Base-by-base conservation (phyloP, 768 basidiomycete genomes). In the Naganishia friedmannii region DNA sequence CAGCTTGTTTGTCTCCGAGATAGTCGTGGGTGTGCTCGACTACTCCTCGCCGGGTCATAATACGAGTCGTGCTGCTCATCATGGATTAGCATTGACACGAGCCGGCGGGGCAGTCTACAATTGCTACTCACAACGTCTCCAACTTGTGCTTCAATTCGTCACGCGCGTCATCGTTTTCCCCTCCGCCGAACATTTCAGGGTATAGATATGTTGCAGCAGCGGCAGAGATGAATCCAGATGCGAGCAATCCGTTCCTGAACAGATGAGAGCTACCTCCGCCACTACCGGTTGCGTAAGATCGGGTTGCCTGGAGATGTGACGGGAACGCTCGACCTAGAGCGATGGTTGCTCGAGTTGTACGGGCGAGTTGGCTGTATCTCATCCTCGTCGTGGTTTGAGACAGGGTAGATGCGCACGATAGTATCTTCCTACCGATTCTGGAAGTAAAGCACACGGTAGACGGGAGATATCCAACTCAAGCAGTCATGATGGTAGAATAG, bases 21-120 rank as follows among this genome's bases (percentile, higher is more conserved):
- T 58, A 46, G 32, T 69, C 68, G 48, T 69, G 68, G 19, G 56
- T 48, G 31, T 71, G 66, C 32, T 71, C 66, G n/a, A 63, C 66
- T 15, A 67, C 46, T 12, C 70, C 70, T 45, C 66, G 53, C 17
- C 56, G 48, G 5, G 70, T 71, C 45, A 60, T 71, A n/a, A 68
- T 63, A n/a, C 66, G 63, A 9, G 70, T 71, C 9, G 66, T 68
- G 45, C 70, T 71, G 54, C 29, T 3, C 2, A 19, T 31, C 23
- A 56, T 21, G 21, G 34, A 12, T 23, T 13, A 15, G 19, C 15
- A 26, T 68, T 19, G 23, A 21, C 23, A 2, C 57, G n/a, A 10
- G 12, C 3, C 1, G 34, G 15, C 15, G 15, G 12, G 12, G 7
- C 42, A 17, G 7, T 15, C 15, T 2, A 17, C 2, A 13, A 42